Conservation (phyloP, 2,329 filamentous ascomycete genomes). For the Akanthomyces lecanii region DNA sequence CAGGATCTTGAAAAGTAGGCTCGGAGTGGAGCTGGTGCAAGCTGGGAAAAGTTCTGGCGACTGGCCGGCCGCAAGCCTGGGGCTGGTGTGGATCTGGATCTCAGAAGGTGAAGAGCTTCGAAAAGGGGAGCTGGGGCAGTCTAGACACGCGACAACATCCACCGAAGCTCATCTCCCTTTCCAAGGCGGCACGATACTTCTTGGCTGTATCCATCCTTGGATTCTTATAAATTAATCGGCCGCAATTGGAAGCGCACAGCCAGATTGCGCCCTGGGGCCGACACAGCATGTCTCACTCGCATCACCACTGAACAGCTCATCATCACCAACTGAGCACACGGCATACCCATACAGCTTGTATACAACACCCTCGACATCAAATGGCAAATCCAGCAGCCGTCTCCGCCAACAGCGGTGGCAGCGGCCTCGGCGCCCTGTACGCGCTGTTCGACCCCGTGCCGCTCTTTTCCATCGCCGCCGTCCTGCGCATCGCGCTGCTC, state of each 20-base stretch:
- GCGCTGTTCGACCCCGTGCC: constrained; percentile 34
- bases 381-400: neutral
- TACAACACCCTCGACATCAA: neutral
- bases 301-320: neutral
- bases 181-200: neutral
- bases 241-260: neutral
- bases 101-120: neutral
- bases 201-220: neutral
- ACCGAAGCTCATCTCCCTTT: neutral
- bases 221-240: neutral
- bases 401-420: neutral
- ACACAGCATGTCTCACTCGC: neutral
- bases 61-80: neutral
- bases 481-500: constrained; percentile 69
- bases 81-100: constrained; percentile 11
- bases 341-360: neutral
- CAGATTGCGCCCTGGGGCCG: neutral
- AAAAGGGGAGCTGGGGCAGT: constrained; percentile 8
- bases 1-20: neutral
- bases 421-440: constrained; percentile 16
- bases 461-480: constrained; percentile 53
- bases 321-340: neutral
- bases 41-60: constrained; percentile 12
- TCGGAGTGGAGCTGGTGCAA: neutral
- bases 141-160: constrained; percentile 1